Base-by-base conservation (phyloP, 2,329 filamentous ascomycete species). In the Orbilia oligospora region DNA sequence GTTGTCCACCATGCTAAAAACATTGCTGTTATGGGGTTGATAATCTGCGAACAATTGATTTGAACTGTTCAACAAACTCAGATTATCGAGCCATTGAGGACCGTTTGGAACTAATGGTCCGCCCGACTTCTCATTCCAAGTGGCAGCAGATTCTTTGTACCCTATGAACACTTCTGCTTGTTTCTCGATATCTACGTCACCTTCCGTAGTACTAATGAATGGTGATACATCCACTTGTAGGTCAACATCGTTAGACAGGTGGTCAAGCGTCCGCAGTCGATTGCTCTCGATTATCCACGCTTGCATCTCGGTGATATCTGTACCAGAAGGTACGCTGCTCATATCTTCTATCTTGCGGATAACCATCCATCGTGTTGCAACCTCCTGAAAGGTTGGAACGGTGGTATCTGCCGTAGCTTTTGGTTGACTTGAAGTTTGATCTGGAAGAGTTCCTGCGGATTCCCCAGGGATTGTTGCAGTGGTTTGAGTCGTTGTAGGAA, bases 141-240 rank as follows among this genome's bases (percentile, higher is more conserved):
- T 4, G 12, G 5, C 10, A 1, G 24, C 53, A 16, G 20, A 6
- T 38, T 80, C 65, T 3, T 41, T 68, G 81, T 82, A 82, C 0
- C 86, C 86, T 41, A 87, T 84, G 73, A 86, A 86, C 5, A 85
- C 80, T 73, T 86, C 85, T 4, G 85, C 85, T 76, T 87, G 85
- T 48, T 82, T 36, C 0, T 83, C 61, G 16, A 85, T 82, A 4
- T 36, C 10, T 4, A 4, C 10, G 4, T 36, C 5, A 38, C 2
- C 3, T 2, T 4, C 20, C 9, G 9, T 33, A 1, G 3, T 24
- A n/a, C 8, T 1, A 8, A 30, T 76, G 58, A 84, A 87, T 0
- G 86, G 86, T 0, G 85, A 80, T 0, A 86, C 79, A 36, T 87
- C 86, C 0, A 81, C 81, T 77, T 87, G 83, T 0, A 87, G 73